Evolutionary conservation across 495 filamentous ascomycete species (phyloP).

Genomic region (Penicillium verhagenii): DNA sequence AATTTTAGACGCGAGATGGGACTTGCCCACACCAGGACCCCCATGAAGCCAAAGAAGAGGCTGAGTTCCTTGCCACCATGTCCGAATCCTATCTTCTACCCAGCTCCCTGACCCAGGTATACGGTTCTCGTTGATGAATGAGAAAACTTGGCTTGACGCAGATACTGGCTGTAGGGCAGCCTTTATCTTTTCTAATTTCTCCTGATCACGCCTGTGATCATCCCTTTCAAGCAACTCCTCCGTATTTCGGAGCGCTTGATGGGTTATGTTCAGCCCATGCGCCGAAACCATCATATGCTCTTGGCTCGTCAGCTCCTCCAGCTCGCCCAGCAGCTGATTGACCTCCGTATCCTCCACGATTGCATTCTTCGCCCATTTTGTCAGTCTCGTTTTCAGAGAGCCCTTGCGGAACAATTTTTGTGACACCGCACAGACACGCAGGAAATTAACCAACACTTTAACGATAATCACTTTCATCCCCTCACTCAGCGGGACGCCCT

Average conservation of each 20-base stretch:
- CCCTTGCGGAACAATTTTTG: slow-evolving; percentile 10
- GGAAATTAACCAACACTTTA: slow-evolving; percentile 25
- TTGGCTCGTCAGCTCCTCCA: slow-evolving; percentile 6
- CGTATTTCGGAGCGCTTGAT: too few species aligned
- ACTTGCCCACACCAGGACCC: slow-evolving; percentile 33
- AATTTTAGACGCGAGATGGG: slow-evolving; percentile 29
- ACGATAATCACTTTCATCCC: slow-evolving; percentile 12
- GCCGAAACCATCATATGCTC: slow-evolving; percentile 9
- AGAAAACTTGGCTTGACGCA: slow-evolving; percentile 2
- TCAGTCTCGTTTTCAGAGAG: background rate
- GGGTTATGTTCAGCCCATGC: background rate
- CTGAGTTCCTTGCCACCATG: slow-evolving; percentile 6
- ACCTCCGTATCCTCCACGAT: background rate
- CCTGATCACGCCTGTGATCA: too few species aligned
- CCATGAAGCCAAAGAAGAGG: slow-evolving; percentile 34
- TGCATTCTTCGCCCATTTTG: too few species aligned
- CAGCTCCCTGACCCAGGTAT: slow-evolving; percentile 6
- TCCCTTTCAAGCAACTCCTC: too few species aligned
- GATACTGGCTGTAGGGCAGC: too few species aligned
- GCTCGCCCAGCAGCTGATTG: slow-evolving; percentile 1
- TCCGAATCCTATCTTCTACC: slow-evolving; percentile 6
- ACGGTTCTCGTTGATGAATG: background rate
- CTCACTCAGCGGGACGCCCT: too few species aligned
- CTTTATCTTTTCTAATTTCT: too few species aligned
- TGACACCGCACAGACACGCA: slow-evolving; percentile 18